Conservation (phyloP, 2,329 filamentous ascomycete species). For the Cytospora schulzeri region DNA sequence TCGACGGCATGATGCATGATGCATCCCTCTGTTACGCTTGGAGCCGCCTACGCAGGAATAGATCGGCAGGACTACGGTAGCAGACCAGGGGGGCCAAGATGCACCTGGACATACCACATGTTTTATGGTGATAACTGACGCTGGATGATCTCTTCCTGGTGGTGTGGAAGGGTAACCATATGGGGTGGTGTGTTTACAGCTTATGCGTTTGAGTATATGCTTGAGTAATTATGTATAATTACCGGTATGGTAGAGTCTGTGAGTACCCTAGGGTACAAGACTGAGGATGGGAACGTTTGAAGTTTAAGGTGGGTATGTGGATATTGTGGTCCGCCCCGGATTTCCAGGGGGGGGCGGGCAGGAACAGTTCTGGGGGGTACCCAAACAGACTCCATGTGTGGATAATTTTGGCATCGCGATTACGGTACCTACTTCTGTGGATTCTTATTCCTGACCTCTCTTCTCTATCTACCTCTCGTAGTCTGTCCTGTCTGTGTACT, state of each 20-base stretch:
- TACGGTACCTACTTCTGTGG: not conserved
- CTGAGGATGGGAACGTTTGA: no score
- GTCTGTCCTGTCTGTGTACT: no score
- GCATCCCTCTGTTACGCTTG: not conserved
- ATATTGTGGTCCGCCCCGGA: conserved; percentile 17
- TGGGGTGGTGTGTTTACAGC: not conserved
- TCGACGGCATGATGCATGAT: conserved; percentile 17
- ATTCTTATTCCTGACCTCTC: not conserved
- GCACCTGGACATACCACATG: conserved; percentile 11
- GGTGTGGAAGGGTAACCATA: not conserved
- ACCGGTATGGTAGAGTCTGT: no score
- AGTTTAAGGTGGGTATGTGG: not conserved
- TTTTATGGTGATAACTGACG: conserved; percentile 8
- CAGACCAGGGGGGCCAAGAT: conserved; percentile 12
- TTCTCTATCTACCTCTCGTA: no score
- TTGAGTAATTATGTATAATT: no score
- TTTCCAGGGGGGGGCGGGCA: conserved; percentile 18
- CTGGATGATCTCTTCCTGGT: not conserved
- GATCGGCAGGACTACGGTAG: conserved; percentile 1
- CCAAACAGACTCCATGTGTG: not conserved
- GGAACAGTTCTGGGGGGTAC: not conserved
- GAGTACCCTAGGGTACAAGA: no score
- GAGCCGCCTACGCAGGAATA: conserved; percentile 1
- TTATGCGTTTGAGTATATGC: no score
- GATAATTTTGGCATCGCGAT: no score